Evolutionary conservation across 1,284 basidiomycete genomes (phyloP).

Genomic region (Dichomitus squalens): DNA sequence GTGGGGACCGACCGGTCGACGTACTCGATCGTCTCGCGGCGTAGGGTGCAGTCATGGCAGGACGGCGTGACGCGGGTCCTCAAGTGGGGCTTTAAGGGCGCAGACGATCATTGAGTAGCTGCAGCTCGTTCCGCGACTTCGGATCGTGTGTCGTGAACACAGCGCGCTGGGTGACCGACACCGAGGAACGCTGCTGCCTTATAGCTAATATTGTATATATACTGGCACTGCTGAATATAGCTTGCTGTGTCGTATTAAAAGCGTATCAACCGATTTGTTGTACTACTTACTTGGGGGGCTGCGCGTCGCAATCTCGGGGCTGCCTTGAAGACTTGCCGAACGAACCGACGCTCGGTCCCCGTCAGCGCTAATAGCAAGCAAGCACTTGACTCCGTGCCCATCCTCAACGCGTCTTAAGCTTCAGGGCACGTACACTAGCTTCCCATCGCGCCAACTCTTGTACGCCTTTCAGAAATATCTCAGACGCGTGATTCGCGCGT

Average conservation of each 20-base stretch:
- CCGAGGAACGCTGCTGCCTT: conserved; percentile 3
- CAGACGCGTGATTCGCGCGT: too few species aligned
- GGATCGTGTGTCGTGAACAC: not conserved
- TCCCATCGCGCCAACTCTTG: too few species aligned
- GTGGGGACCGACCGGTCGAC: conserved; percentile 72
- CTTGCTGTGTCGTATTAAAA: not conserved
- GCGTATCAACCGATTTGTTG: not conserved
- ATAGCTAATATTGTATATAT: conserved; percentile 9
- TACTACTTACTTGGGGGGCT: not conserved
- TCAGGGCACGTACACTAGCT: too few species aligned
- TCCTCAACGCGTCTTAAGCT: not conserved
- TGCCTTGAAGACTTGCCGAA: too few species aligned
- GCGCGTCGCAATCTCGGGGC: too few species aligned
- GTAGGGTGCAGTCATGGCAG: conserved; percentile 66
- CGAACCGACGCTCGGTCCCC: too few species aligned
- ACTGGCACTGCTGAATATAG: not conserved
- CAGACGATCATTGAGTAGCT: conserved; percentile 34
- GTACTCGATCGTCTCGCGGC: conserved; percentile 64
- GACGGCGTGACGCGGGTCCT: conserved; percentile 53
- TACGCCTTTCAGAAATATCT: too few species aligned
- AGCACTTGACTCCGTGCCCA: too few species aligned
- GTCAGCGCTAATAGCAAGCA: too few species aligned
- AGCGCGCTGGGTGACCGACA: not conserved
- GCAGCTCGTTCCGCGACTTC: not conserved
- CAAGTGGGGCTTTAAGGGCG: conserved; percentile 53